phyloP scores from a whole-genome alignment of 2,329 filamentous ascomycete species.

The Triangularia setosa region DNA sequence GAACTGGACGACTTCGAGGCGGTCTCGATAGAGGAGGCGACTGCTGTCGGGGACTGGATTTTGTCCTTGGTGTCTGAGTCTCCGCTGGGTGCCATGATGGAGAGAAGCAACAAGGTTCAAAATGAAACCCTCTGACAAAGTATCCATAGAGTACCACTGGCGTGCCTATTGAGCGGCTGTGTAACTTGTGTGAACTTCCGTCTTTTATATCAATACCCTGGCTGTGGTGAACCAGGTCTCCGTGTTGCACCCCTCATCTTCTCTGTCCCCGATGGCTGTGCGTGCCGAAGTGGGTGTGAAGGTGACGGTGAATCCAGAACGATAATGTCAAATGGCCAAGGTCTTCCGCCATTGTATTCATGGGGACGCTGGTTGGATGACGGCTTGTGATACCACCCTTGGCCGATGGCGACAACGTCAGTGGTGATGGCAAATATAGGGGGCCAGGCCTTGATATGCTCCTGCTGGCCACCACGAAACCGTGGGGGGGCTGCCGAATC shows the following conservation, averaged over 20 bases:
- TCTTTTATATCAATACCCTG: not conserved
- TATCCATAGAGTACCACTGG: not conserved
- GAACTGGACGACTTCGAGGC: not conserved
- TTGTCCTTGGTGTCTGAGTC: not conserved
- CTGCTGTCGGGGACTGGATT: not conserved
- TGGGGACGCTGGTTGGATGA: not conserved
- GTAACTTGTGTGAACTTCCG: not conserved
- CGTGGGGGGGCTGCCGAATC: constrained; percentile 5
- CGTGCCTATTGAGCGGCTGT: not conserved
- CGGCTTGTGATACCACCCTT: not conserved
- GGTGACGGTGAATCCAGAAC: not conserved
- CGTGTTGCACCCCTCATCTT: not conserved
- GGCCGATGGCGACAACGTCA: constrained; percentile 6
- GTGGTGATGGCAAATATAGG: constrained; percentile 1
- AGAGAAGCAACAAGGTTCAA: not conserved
- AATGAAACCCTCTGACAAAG: not conserved
- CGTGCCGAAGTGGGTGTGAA: not conserved
- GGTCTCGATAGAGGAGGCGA: not conserved
- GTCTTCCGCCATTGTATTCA: not conserved
- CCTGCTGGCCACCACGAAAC: not conserved
- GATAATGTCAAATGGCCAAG: constrained; percentile 2
- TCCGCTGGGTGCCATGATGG: constrained; percentile 1
- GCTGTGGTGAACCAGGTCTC: not conserved
- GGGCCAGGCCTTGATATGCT: not conserved
- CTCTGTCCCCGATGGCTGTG: not conserved